Conservation (phyloP, 352 stramenopile genomes). For the Phytophthora pini region DNA sequence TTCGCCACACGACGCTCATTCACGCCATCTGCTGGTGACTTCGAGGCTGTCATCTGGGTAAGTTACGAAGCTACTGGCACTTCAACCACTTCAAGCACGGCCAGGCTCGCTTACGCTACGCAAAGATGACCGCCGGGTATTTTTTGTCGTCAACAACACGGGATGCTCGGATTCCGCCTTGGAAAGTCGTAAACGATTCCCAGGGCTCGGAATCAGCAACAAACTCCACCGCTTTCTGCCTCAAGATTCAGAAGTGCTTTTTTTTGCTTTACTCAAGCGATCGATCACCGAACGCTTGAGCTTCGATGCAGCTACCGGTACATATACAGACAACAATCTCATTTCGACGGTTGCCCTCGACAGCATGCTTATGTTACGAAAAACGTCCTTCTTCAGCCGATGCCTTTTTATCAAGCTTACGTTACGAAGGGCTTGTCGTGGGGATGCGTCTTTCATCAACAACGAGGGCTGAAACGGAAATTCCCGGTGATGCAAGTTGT, state of each 20-base stretch:
- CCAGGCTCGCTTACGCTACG: slow-evolving; percentile 30
- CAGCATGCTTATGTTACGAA: slow-evolving; percentile 8
- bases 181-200: background rate
- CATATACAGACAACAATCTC: background rate
- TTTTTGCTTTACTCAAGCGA: too few relatives aligned
- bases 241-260: too few relatives aligned
- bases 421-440: slow-evolving; percentile 9
- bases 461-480: background rate
- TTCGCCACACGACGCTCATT: slow-evolving; percentile 22
- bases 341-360: background rate
- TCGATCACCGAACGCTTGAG: too few relatives aligned
- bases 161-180: background rate
- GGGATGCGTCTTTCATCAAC: slow-evolving; percentile 13
- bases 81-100: slow-evolving; percentile 18
- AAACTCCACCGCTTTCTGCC: background rate
- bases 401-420: slow-evolving; percentile 13
- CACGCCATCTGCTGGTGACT: slow-evolving; percentile 27
- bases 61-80: background rate
- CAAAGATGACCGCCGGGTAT: slow-evolving; percentile 20
- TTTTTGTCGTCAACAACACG: slow-evolving; percentile 19
- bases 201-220: background rate
- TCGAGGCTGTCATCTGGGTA: slow-evolving; percentile 22
- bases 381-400: background rate
- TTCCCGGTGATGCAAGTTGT: background rate
- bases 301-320: too few relatives aligned